Base-by-base conservation (phyloP, 164 flowering plant genomes). In the Magnolia officinalis region DNA sequence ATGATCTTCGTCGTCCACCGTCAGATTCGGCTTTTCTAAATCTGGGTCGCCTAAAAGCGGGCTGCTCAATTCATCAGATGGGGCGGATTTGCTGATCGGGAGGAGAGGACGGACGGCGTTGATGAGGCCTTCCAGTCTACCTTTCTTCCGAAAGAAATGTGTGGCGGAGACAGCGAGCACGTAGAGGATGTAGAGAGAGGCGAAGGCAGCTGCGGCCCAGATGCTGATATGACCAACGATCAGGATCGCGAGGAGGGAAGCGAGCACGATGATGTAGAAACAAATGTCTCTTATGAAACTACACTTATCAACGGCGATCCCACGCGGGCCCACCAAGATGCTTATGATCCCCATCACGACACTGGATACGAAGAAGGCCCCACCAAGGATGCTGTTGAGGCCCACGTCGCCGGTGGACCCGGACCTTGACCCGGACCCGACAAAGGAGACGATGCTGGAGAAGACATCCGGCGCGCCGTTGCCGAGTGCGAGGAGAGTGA, bases 401-500 rank as follows among this genome's bases (percentile, higher is more conserved):
- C 98, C 98, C 21, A 93, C 83, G n/a, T 68, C 21, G 0, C 81
- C 85, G 8, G 76, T 63, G 1, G 86, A 78, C n/a, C 82, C 89
- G 13, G 69, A 50, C 1, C 89, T 63, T 0, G 86, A 78, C n/a
- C 82, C 89, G 13, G 69, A 50, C 1, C 89, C 89, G 69, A 77
- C 79, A 72, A 93, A 91, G n/a, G 98, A 88, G 26, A 87, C 98
- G 0, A 90, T 79, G 75, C 88, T 89, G 8, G 95, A 59, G 76
- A 93, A 93, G n/a, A 93, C 87, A 83, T 93, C 98, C 0, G 93
- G 90, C 0, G 98, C 94, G 1, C 98, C 98, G 74, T 93, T 93
- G 4, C 98, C 98, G 8, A 93, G 84, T 0, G 98, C 86, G 51
- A 93, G 90, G 58, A 93, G 88, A 24, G 96, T 90, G 19, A 88